Conservation (phyloP, 805 yeast genomes). For the Myxozyma sirexii region DNA sequence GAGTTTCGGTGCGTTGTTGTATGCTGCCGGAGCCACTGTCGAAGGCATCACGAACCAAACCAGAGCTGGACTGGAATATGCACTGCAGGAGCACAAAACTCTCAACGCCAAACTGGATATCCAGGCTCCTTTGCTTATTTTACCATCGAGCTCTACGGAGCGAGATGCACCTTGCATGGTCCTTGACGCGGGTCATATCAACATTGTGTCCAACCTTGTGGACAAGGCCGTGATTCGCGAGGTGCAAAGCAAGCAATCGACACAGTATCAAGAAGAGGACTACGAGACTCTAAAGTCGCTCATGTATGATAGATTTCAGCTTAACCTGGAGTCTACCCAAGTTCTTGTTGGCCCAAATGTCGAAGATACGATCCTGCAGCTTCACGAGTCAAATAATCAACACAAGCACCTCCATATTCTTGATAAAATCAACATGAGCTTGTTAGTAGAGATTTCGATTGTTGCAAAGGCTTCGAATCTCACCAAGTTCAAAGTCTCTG, state of each 20-base stretch:
- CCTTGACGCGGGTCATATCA: slow-evolving; percentile 94
- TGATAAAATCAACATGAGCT: slow-evolving; percentile 73
- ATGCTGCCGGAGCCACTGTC: slow-evolving; percentile 92
- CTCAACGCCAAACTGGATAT: slow-evolving; percentile 81
- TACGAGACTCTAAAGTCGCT: slow-evolving; percentile 74
- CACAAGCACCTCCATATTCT: slow-evolving; percentile 62
- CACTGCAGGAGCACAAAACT: slow-evolving; percentile 92
- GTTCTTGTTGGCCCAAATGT: slow-evolving; percentile 77
- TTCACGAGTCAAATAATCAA: slow-evolving; percentile 48
- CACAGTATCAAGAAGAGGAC: slow-evolving; percentile 61
- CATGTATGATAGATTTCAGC: slow-evolving; percentile 86
- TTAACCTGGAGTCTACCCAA: slow-evolving; percentile 82
- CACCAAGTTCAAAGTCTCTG: slow-evolving; percentile 72
- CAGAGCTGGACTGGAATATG: slow-evolving; percentile 87
- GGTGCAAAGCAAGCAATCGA: slow-evolving; percentile 61
- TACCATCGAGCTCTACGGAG: slow-evolving; percentile 78
- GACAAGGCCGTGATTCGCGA: slow-evolving; percentile 68
- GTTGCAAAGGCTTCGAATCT: slow-evolving; percentile 76
- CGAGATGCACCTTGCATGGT: slow-evolving; percentile 88
- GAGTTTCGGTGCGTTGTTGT: slow-evolving; percentile 85
- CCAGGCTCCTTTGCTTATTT: slow-evolving; percentile 87
- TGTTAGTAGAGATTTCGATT: slow-evolving; percentile 79
- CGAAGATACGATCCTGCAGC: slow-evolving; percentile 71
- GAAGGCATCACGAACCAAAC: slow-evolving; percentile 91
- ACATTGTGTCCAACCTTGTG: slow-evolving; percentile 77